phyloP scores from a whole-genome alignment of 2,329 filamentous ascomycete genomes.

The Sporothrix luriei region DNA sequence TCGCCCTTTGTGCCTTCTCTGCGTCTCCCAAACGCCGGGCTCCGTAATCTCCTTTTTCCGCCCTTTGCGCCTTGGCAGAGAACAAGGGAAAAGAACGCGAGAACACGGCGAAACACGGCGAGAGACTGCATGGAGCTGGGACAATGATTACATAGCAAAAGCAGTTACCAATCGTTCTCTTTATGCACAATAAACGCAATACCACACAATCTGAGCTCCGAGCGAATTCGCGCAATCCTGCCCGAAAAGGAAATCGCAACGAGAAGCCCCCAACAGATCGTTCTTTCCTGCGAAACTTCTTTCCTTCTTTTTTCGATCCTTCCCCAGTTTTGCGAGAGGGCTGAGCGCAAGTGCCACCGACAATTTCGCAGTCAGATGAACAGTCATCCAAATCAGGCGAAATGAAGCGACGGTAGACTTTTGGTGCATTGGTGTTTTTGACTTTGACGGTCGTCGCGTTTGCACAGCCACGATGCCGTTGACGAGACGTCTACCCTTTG shows the following conservation, averaged over 20 bases:
- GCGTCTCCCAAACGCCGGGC: slow-evolving; percentile 21
- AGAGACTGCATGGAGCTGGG: background rate
- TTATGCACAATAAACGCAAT: background rate
- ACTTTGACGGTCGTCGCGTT: background rate
- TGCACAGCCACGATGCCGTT: slow-evolving; percentile 23
- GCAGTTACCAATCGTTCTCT: background rate
- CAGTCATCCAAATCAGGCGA: slow-evolving; percentile 1
- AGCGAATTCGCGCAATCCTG: slow-evolving; percentile 21
- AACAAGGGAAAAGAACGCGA: background rate
- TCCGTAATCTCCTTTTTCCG: slow-evolving; percentile 12
- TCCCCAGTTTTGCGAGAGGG: slow-evolving; percentile 9
- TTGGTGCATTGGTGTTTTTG: background rate
- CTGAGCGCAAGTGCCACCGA: background rate
- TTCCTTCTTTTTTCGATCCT: background rate
- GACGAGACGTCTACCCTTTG: background rate
- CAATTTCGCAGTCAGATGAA: background rate
- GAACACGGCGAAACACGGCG: background rate
- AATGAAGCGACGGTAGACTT: slow-evolving; percentile 5
- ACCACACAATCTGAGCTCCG: background rate
- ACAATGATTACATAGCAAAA: background rate
- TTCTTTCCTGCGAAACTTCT: background rate
- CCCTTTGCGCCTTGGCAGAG: background rate
- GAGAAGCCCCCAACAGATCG: background rate
- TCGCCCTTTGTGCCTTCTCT: slow-evolving; percentile 1
- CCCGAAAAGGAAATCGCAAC: slow-evolving; percentile 10